phyloP scores from a whole-genome alignment of 495 filamentous ascomycete species.

The Ascodesmis nigricans region DNA sequence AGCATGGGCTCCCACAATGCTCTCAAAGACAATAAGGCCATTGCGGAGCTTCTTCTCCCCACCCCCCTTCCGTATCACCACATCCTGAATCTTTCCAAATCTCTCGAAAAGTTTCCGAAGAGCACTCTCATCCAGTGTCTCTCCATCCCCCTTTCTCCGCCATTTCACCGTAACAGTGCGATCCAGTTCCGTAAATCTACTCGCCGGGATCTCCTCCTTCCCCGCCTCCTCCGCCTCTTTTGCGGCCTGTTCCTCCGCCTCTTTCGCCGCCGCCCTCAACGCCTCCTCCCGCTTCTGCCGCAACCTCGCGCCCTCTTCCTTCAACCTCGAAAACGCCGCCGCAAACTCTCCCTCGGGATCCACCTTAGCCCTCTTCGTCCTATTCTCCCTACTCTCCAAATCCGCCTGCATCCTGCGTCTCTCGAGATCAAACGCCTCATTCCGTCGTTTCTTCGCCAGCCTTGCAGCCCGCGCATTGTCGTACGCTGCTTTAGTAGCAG shows the following conservation, averaged over 20 bases:
- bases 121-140: neutral
- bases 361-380: constrained; percentile 16
- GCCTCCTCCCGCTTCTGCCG: constrained; percentile 16
- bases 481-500: constrained; percentile 38
- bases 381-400: constrained; percentile 28
- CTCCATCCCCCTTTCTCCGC: constrained; percentile 6
- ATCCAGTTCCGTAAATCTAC: constrained; percentile 16
- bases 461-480: constrained; percentile 45
- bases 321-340: constrained; percentile 23
- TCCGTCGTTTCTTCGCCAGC: constrained; percentile 37
- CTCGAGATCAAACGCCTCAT: constrained; percentile 41
- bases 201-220: constrained; percentile 1
- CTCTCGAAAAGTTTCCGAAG: constrained; percentile 6
- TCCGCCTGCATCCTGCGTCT: constrained; percentile 57
- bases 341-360: constrained; percentile 31
- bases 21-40: constrained; percentile 17
- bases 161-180: constrained; percentile 14
- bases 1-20: constrained; percentile 16
- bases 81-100: constrained; percentile 16
- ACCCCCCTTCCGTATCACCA: neutral
- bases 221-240: neutral
- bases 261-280: constrained; percentile 11
- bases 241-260: constrained; percentile 6
- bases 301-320: constrained; percentile 24
- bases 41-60: constrained; percentile 16